Evolutionary conservation across 306 rosid genomes (phyloP), one percentile per base, ranked within the genome.

Genomic region (Begonia masoniana): DNA sequence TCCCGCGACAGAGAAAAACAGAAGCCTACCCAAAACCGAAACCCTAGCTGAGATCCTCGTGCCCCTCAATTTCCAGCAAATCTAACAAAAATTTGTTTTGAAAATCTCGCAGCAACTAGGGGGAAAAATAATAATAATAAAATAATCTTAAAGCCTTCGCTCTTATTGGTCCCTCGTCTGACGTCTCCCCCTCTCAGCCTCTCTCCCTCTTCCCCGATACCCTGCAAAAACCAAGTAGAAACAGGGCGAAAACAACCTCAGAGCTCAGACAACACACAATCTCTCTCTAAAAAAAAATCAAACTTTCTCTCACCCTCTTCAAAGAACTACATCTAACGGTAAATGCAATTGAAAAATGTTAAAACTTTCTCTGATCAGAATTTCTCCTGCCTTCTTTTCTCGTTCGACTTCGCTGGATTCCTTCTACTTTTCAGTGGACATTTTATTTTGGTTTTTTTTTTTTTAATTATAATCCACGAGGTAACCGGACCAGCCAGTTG

Each of bases 21-120:
- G 41, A 15, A 54, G 42, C 59, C 58, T 68, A 54, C 49, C 62
- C 74, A 50, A 12, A 70, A 70, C n/a, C 63, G 68, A 83, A 86
- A 91, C 95, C 95, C 99, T 91, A 91, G 66, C 77, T 68, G 72
- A 53, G 82, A 84, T 82, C 82, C 74, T 81, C 68, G 45, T 43
- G 63, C 68, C 57, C 52, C 42, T 51, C 56, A 72, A 69, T 71
- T 56, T n/a, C 13, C 45, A 6, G 49, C 77, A 67, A 59, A 39
- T 39, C 35, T 13, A 57, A 64, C 39, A 31, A 31, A 31, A 31
- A 31, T 7, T 31, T 31, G 39, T 31, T 31, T 31, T 31, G 39
- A 31, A 64, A 69, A 66, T 60, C 57, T 54, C 51, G 69, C 12
- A 11, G 66, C 48, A 57, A 70, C 47, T 52, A 31, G 39, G 39